phyloP scores from a whole-genome alignment of 139 green algal genomes.

The Volvox reticuliferus region DNA sequence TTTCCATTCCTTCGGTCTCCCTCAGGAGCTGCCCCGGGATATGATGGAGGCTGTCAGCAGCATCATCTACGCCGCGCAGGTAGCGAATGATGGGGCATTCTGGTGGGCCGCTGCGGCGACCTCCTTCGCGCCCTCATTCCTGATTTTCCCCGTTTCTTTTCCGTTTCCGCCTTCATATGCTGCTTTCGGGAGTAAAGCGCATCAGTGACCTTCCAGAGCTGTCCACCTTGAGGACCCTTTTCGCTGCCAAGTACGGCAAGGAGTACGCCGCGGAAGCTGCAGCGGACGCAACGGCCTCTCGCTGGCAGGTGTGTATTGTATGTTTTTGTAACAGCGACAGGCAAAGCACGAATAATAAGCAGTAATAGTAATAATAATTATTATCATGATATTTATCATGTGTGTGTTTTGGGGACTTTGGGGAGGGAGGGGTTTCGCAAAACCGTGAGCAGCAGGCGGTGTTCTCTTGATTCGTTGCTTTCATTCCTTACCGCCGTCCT shows the following conservation, averaged over 20 bases:
- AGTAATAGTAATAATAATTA: too few relatives aligned
- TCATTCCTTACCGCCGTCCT: too few relatives aligned
- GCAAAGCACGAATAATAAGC: too few relatives aligned
- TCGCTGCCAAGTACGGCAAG: conserved; percentile 78
- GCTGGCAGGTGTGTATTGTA: conserved; percentile 40
- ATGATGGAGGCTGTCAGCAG: conserved; percentile 79
- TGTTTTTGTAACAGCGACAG: background rate
- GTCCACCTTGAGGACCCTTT: conserved; percentile 62
- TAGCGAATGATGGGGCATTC: background rate
- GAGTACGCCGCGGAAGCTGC: conserved; percentile 51
- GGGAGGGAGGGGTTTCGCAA: too few relatives aligned
- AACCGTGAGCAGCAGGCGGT: too few relatives aligned
- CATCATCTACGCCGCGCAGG: conserved; percentile 70
- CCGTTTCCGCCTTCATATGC: too few relatives aligned
- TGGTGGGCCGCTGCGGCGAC: too few relatives aligned
- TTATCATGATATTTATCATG: too few relatives aligned
- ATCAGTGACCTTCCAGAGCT: conserved; percentile 82
- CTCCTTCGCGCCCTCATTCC: too few relatives aligned
- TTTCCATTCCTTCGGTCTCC: background rate
- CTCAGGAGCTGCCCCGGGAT: conserved; percentile 61
- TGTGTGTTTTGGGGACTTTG: too few relatives aligned
- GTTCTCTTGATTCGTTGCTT: too few relatives aligned
- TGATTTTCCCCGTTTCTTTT: background rate
- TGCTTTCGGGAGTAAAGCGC: conserved; percentile 36
- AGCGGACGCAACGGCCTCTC: conserved; percentile 35